Percentiles rank a stretch among this genome's conserved stretches.
phyloP scores from a whole-genome alignment of 805 yeast genomes.

The Wickerhamiella dianesei region DNA sequence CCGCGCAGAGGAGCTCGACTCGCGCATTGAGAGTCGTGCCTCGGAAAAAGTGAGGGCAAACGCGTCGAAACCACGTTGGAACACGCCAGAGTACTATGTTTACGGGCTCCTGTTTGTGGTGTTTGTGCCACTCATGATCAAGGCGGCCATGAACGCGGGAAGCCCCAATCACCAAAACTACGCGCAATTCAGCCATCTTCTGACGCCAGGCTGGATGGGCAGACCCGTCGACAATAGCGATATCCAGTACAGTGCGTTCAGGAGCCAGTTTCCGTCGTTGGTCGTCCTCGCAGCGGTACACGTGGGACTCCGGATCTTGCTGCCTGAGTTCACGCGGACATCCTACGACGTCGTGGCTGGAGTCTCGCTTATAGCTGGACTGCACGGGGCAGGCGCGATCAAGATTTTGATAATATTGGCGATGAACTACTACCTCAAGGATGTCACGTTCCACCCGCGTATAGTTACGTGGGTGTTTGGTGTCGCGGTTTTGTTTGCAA shows the following conservation, averaged over 20 bases:
- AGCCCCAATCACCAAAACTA: slow-evolving; percentile 54
- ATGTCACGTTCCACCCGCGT: slow-evolving; percentile 1
- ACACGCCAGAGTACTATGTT: slow-evolving; percentile 56
- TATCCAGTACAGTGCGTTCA: slow-evolving; percentile 71
- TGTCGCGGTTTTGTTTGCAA: slow-evolving; percentile 59
- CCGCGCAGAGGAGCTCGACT: slow-evolving; percentile 31
- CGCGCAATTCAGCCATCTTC: slow-evolving; percentile 41
- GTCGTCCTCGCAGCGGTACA: slow-evolving; percentile 45
- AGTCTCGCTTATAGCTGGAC: slow-evolving; percentile 46
- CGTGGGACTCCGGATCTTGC: slow-evolving; percentile 32
- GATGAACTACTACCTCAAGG: slow-evolving; percentile 31
- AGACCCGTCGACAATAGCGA: slow-evolving; percentile 75
- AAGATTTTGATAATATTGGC: slow-evolving; percentile 47
- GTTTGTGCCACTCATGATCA: slow-evolving; percentile 71
- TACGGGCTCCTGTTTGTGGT: slow-evolving; percentile 51
- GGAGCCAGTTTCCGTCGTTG: slow-evolving; percentile 62
- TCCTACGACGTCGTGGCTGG: slow-evolving; percentile 69
- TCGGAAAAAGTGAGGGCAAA: slow-evolving; percentile 17
- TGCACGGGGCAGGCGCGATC: slow-evolving; percentile 61
- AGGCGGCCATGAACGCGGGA: slow-evolving; percentile 54
- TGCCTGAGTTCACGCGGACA: slow-evolving; percentile 27
- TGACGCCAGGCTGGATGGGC: slow-evolving; percentile 82
- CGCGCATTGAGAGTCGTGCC: slow-evolving; percentile 29
- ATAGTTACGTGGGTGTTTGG: slow-evolving; percentile 67
- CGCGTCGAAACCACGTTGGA: slow-evolving; percentile 48